Evolutionary conservation across 352 stramenopile genomes (phyloP), one percentile per base, ranked within the genome.

Genomic region (Phytophthora cryptogea): DNA sequence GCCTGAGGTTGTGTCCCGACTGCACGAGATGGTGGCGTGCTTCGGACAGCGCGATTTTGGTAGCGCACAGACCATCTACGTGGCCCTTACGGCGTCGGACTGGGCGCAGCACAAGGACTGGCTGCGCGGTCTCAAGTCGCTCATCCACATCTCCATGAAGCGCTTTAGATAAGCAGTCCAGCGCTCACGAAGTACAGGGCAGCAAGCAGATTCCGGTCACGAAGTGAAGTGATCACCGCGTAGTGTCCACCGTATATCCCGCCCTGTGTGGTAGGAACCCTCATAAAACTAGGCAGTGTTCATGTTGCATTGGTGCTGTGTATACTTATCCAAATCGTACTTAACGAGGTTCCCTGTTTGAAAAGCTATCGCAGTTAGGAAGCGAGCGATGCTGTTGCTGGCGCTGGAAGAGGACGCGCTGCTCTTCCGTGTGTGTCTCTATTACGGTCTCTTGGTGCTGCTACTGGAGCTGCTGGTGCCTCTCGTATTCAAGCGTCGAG

Each of bases 21-120:
- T 95, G 66, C 86, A 93, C 58, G 76, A 94, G 54, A 92, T 95
- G 80, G 78, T 90, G 39, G 62, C 47, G 23, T 89, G 75, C 63
- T 94, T 95, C 52, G 80, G 65, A 28, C 80, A 88, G 47, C 79
- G 80, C 36, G 85, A 95, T 72, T 94, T 93, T 69, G 80, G 63
- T 37, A 80, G 69, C 16, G 86, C 86, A 48, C 83, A 92, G 54
- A 60, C 77, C 35, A 90, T 98, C 46, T 89, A 98, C 63, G 96
- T 95, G 51, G 78, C 71, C 33, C 74, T 98, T 23, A 97, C 96
- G 26, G 95, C 87, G 47, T 95, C 86, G 48, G 90, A 98, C 54
- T 99, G 96, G 96, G 83, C 88, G 60, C 88, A 96, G 54, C 95
- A 99, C 85, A 99, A 98, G 79, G 96, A 99, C 84, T 99, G 95